Evolutionary conservation across 306 rosid species (phyloP), one percentile per base, ranked within the genome.

Genomic region (Pterocarpus macrocarpus): DNA sequence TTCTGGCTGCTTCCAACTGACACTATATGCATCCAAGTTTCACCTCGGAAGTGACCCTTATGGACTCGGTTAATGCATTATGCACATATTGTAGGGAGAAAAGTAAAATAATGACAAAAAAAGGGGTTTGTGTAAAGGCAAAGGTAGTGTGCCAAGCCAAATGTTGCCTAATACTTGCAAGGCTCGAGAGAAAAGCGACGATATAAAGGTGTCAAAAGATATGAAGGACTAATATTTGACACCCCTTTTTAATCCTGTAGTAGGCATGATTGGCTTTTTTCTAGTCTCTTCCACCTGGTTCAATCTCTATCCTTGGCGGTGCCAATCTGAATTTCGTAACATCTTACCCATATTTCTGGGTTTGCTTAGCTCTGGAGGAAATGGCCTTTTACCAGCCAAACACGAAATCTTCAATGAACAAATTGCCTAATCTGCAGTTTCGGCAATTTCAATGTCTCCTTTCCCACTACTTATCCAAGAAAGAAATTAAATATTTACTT

Each of bases 321-420:
- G n/a, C n/a, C 17, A 34, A 56, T 71, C 53, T 49, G 7, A 38
- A 15, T 38, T 78, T 71, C 39, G 33, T 14, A 34, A 64, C 15
- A 17, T 45, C 45, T 41, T 66, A 4, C 2, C 28, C 6, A 43
- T 12, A 5, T 53, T 55, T 64, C 13, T 2, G 35, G 8, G 53
- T 8, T 79, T 79, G 36, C 74, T 84, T 84, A 79, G 72, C 67
- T 78, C 2, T 2, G 45, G 39, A 36, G 87, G 32, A 73, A 64
- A 35, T 73, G 8, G 30, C 34, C 13, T 22, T 59, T 65, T 39
- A 15, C 52, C 35, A 43, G 22, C 78, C 36, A 69, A 74, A 45
- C 39, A 41, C 32, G 6, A 71, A 64, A 79, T 30, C 64, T 75
- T 80, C 38, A 38, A 36, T 77, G 49, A 56, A 49, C 63, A 68